phyloP scores from a whole-genome alignment of 345 rosid species.

The Corchorus olitorius region DNA sequence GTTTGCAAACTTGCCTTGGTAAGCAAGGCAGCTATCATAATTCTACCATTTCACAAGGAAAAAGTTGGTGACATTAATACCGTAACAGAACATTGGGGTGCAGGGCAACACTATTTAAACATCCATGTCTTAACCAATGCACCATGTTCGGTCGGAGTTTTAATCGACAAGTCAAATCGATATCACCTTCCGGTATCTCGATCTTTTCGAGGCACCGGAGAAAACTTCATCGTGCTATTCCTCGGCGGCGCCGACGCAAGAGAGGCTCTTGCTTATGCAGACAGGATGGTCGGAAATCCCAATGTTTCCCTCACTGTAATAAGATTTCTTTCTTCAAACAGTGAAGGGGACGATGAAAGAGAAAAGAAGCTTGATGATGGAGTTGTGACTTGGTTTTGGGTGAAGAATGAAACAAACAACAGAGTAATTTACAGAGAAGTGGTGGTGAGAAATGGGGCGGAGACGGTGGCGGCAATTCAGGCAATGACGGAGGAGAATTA shows the following conservation, averaged over 20 bases:
- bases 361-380: constrained; percentile 84
- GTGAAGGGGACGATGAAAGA: constrained; percentile 55
- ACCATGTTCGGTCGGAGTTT: constrained; percentile 78
- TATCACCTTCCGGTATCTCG: constrained; percentile 24
- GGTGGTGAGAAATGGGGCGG: constrained; percentile 67
- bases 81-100: constrained; percentile 34
- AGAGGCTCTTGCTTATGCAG: constrained; percentile 66
- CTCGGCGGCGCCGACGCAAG: constrained; percentile 81
- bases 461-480: constrained; percentile 60
- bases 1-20: constrained; percentile 64
- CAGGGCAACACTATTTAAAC: constrained; percentile 33
- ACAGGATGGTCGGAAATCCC: constrained; percentile 50
- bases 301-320: constrained; percentile 47
- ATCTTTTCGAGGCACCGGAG: background rate
- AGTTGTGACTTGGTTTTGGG: constrained; percentile 76
- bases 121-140: constrained; percentile 53
- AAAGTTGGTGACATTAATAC: constrained; percentile 25
- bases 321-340: constrained; percentile 54
- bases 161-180: constrained; percentile 48
- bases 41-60: constrained; percentile 57
- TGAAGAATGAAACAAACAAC: constrained; percentile 57
- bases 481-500: constrained; percentile 44
- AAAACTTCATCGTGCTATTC: constrained; percentile 49
- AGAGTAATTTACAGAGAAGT: constrained; percentile 63
- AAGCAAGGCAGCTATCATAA: constrained; percentile 52